Evolutionary conservation across 2,329 filamentous ascomycete genomes (phyloP).

Genomic region (Camillea tinctor): DNA sequence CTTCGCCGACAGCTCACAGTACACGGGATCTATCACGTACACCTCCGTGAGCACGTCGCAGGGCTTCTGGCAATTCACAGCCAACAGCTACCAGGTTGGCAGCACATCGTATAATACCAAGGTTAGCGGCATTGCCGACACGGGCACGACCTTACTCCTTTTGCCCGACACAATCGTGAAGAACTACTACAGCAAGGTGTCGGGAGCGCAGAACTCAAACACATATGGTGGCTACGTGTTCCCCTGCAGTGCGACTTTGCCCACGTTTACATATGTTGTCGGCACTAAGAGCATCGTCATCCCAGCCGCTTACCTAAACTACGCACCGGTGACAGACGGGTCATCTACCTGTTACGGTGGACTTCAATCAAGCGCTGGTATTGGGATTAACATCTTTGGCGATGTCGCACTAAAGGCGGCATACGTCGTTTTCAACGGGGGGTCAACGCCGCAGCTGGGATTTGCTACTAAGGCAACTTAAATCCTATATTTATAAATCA

Average conservation of each 20-base stretch:
- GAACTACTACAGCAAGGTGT: conserved; percentile 48
- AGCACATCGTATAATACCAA: conserved; percentile 14
- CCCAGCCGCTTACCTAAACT: conserved; percentile 45
- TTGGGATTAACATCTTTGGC: conserved; percentile 56
- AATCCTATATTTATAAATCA: background rate
- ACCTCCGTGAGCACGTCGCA: conserved; percentile 24
- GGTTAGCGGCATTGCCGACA: conserved; percentile 50
- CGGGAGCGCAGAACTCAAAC: conserved; percentile 37
- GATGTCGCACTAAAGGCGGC: conserved; percentile 64
- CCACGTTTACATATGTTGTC: conserved; percentile 47
- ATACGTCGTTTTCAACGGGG: conserved; percentile 57
- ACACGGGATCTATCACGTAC: conserved; percentile 32
- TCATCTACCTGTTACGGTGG: conserved; percentile 57
- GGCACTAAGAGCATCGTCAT: conserved; percentile 45
- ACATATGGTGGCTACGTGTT: conserved; percentile 47
- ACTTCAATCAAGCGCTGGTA: conserved; percentile 45
- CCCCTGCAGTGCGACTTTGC: conserved; percentile 44
- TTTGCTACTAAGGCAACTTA: conserved; percentile 8
- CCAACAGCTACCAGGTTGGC: conserved; percentile 30
- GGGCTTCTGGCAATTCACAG: conserved; percentile 35
- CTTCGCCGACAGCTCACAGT: conserved; percentile 29
- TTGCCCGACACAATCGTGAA: conserved; percentile 44
- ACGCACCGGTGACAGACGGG: conserved; percentile 40
- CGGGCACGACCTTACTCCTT: conserved; percentile 56
- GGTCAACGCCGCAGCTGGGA: conserved; percentile 2